These are phyloP conservation scores for Trichoderma asperellum DNA, from an alignment of 2,329 filamentous ascomycete genomes.

Conservation along the genomic window DNA sequence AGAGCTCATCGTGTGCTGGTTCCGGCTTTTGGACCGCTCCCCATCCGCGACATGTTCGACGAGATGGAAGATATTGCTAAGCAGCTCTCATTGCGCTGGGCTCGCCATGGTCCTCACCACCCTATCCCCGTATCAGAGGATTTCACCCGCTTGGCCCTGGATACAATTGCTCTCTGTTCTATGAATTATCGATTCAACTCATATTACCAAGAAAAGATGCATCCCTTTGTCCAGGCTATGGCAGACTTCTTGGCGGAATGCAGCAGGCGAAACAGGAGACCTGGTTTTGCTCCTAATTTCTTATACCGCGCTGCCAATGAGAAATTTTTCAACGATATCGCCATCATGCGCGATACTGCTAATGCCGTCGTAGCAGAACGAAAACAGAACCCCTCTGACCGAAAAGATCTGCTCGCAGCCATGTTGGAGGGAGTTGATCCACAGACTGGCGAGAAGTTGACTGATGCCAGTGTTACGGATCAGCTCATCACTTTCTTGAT, in stretches of 20 bases:
- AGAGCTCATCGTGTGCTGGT: constrained; percentile 68
- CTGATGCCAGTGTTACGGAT: constrained; percentile 64
- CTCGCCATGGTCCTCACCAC: constrained; percentile 60
- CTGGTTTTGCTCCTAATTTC: constrained; percentile 50
- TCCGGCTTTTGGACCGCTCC: constrained; percentile 70
- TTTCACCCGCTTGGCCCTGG: constrained; percentile 73
- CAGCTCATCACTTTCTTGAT: constrained; percentile 76
- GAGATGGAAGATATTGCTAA: constrained; percentile 70
- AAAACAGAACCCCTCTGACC: constrained; percentile 56
- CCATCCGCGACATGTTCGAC: constrained; percentile 69
- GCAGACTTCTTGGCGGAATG: constrained; percentile 62
- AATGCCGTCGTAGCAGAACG: constrained; percentile 64
- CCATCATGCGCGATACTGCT: constrained; percentile 57
- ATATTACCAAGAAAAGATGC: constrained; percentile 69
- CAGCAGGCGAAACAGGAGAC: constrained; percentile 54
- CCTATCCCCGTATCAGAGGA: constrained; percentile 66
- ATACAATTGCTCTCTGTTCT: constrained; percentile 72
- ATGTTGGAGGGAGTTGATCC: constrained; percentile 71
- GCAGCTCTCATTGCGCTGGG: constrained; percentile 70
- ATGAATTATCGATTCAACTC: constrained; percentile 76
- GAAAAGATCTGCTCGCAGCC: constrained; percentile 69
- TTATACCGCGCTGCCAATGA: constrained; percentile 54
- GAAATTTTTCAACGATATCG: constrained; percentile 59
- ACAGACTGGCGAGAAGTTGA: constrained; percentile 67
- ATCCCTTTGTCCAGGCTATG: constrained; percentile 74